Base-by-base conservation (phyloP, 108 stramenopile species). In the Cyclotella choctawhatcheeana region DNA sequence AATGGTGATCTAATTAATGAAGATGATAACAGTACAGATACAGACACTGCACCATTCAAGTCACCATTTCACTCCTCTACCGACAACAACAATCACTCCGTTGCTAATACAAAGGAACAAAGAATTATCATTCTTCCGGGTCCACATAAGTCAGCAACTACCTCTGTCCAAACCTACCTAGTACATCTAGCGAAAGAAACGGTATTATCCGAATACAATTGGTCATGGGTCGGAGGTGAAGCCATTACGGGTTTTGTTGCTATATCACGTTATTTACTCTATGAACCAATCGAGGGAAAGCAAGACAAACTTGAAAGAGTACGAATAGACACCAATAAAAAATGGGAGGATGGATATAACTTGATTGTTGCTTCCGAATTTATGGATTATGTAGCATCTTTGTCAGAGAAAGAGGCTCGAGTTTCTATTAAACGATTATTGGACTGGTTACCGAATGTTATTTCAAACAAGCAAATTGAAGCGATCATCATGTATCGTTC, bases 301-400 rank as follows among this genome's bases (percentile, higher is more conserved):
- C 10, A n/a, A n/a, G n/a, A 22, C n/a, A 52, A 0, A 24, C 10
- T 22, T 52, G 20, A 52, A 21, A 22, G 10, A 52, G n/a, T 24
- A 52, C 10, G 1, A 1, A 21, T 2, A 21, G 20, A 22, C 51
- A 22, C 51, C n/a, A n/a, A 52, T 24, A 10, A 52, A 5, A 22
- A 22, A 22, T 52, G 51, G 51, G 4, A 52, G 2, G 51, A 5
- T 10, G 51, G 51, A 22, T 24, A 52, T 1, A 52, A 22, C 24
- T 22, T 52, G 20, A 22, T 52, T n/a, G 24, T 52, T 52, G 51
- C 51, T 1, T 18, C 51, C n/a, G 51, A 52, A 52, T 52, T 52
- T 22, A 52, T 52, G 51, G 51, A 52, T 52, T 52, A 52, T 52
- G 20, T 52, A 24, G 51, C 51, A 2, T n/a, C 51, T 10, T 52